Evolutionary conservation across 2,329 filamentous ascomycete genomes (phyloP), one percentile per base, ranked within the genome.

Genomic region (Didymella pinodella): DNA sequence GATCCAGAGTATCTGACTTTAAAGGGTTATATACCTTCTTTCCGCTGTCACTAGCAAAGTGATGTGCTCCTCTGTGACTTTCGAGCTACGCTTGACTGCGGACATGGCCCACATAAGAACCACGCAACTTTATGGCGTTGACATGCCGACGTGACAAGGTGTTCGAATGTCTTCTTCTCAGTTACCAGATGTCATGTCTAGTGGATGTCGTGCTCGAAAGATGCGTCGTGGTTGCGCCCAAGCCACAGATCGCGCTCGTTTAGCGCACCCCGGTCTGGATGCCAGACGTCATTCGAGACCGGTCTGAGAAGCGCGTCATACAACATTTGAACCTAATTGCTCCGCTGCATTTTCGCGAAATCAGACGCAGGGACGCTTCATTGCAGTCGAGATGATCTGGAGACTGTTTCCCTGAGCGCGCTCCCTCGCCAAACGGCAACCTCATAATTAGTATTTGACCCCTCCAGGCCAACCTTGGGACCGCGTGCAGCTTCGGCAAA

Each of bases 231-330:
- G 20, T 45, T 16, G 31, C 48, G 51, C 29, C n/a, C 41, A 49
- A 40, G 36, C 36, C 36, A 40, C 36, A 8, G 4, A 40, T 40
- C n/a, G n/a, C 36, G 10, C n/a, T 40, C n/a, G n/a, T 40, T 10
- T 41, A 41, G 38, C 38, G 38, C 38, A 29, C 51, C 20, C 18
- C 32, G 28, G 25, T 20, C 36, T 20, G 38, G 36, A 22, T 22
- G 10, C 31, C 36, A 29, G 20, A 56, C 55, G 57, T 56, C 57
- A 53, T 60, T 43, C 48, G 12, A 40, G 36, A 22, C 36, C 31
- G 18, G 36, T 20, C 36, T 18, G 36, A 40, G 11, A 26, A 43
- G 22, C 40, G 40, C 38, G 47, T 53, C n/a, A 31, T 40, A 20
- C 28, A 38, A 55, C 32, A 28, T n/a, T 43, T 32, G 31, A 12